Conservation (phyloP, 768 basidiomycete genomes). For the Chalciporus sphaerocephalus region DNA sequence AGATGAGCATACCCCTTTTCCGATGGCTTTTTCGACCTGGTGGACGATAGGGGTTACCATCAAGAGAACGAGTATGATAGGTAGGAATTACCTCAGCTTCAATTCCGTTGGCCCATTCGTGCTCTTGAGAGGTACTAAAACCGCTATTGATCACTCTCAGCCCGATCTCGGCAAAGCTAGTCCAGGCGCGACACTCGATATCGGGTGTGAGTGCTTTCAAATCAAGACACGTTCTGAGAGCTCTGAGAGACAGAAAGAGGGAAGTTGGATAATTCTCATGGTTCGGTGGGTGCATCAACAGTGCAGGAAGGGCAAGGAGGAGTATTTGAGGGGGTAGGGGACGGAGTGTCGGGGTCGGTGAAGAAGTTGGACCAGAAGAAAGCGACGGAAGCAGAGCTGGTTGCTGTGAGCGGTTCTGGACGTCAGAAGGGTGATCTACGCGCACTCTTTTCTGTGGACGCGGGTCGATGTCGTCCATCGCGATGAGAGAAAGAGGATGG, state of each 20-base stretch:
- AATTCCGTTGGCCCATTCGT: constrained; percentile 47
- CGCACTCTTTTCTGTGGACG: constrained; percentile 37
- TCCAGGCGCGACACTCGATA: constrained; percentile 69
- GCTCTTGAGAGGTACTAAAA: constrained; percentile 32
- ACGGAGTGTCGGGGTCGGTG: constrained; percentile 16
- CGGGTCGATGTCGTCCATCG: constrained; percentile 28
- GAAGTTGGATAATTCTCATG: constrained; percentile 53
- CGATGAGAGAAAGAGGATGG: constrained; percentile 3
- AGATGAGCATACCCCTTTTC: constrained; percentile 56
- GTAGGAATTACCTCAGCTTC: constrained; percentile 46
- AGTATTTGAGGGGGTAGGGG: constrained; percentile 43
- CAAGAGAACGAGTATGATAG: neutral
- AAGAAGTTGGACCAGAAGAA: neutral
- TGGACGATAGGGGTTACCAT: neutral
- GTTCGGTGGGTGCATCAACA: constrained; percentile 62
- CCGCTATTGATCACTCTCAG: constrained; percentile 51
- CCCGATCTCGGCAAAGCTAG: constrained; percentile 64
- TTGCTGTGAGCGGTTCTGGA: neutral
- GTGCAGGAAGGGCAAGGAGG: constrained; percentile 55
- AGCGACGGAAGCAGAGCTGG: neutral
- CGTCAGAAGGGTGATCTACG: constrained; percentile 5
- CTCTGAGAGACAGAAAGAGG: constrained; percentile 50
- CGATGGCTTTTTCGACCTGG: constrained; percentile 59
- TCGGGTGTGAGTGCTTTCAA: constrained; percentile 49
- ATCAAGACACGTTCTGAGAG: constrained; percentile 53